Evolutionary conservation across 306 rosid genomes (phyloP).

Genomic region (Sindora glabra): DNA sequence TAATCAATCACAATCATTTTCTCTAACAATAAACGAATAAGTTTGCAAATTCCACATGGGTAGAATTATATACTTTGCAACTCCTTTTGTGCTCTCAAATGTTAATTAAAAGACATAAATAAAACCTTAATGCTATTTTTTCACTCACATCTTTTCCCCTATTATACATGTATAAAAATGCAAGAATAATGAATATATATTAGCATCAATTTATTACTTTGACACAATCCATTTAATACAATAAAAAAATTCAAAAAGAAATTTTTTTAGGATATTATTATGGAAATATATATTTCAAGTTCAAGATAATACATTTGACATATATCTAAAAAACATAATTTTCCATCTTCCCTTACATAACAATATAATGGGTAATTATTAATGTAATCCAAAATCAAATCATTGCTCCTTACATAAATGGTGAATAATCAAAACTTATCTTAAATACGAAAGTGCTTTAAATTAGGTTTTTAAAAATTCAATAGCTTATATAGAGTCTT

Average conservation of each 20-base stretch:
- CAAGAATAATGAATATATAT: too few relatives aligned
- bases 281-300: neutral
- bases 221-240: too few relatives aligned
- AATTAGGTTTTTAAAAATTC: too few relatives aligned
- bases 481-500: too few relatives aligned
- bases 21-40: slow-evolving; percentile 40
- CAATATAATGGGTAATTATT: neutral
- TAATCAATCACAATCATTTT: slow-evolving; percentile 58
- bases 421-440: neutral
- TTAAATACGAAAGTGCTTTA: too few relatives aligned
- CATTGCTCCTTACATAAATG: neutral
- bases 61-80: slow-evolving; percentile 71
- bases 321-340: neutral
- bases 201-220: too few relatives aligned
- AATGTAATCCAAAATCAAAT: neutral
- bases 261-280: neutral
- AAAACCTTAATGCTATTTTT: slow-evolving; percentile 76
- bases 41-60: slow-evolving; percentile 63
- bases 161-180: slow-evolving; percentile 11
- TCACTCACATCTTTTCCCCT: slow-evolving; percentile 82
- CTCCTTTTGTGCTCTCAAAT: slow-evolving; percentile 63
- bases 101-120: slow-evolving; percentile 82
- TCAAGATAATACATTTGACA: neutral
- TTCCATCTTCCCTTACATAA: neutral
- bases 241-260: neutral